These are phyloP conservation scores for Aphanoascus verrucosus DNA, from an alignment of 2,329 filamentous ascomycete species.

Conservation along the genomic window DNA sequence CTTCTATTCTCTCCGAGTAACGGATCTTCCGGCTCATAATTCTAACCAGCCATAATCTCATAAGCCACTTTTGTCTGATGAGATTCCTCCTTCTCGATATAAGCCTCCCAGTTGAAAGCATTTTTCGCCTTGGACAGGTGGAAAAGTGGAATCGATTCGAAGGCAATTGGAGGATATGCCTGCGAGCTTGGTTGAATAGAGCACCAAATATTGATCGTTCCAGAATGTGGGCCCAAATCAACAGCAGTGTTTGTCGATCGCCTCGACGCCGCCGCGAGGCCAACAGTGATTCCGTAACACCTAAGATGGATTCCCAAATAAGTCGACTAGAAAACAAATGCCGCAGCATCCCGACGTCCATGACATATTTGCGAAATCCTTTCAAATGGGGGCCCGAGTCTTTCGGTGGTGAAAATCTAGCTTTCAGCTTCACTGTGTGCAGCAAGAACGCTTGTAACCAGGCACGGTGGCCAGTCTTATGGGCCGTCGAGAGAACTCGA, in stretches of 20 bases:
- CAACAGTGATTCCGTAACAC: slow-evolving; percentile 26
- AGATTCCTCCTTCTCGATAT: not conserved
- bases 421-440: not conserved
- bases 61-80: not conserved
- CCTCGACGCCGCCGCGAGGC: slow-evolving; percentile 18
- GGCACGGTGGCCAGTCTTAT: not conserved
- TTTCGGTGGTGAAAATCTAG: not conserved
- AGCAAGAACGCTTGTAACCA: not conserved
- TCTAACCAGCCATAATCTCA: slow-evolving; percentile 13
- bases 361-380: slow-evolving; percentile 8
- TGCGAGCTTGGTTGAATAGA: not conserved
- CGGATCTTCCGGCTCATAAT: slow-evolving; percentile 1
- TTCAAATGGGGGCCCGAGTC: not conserved
- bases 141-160: not conserved
- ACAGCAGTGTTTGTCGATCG: slow-evolving; percentile 18
- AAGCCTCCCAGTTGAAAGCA: not conserved
- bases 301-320: slow-evolving; percentile 23
- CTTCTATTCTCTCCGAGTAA: not conserved
- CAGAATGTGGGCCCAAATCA: slow-evolving; percentile 24
- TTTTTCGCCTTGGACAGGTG: not conserved
- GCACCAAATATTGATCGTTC: not conserved
- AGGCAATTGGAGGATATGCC: not conserved
- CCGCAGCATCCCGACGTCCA: slow-evolving; percentile 18
- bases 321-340: slow-evolving; percentile 19
- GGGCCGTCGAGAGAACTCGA: slow-evolving; percentile 12